phyloP scores from a whole-genome alignment of 768 basidiomycete species.

The Tulasnella sp. region DNA sequence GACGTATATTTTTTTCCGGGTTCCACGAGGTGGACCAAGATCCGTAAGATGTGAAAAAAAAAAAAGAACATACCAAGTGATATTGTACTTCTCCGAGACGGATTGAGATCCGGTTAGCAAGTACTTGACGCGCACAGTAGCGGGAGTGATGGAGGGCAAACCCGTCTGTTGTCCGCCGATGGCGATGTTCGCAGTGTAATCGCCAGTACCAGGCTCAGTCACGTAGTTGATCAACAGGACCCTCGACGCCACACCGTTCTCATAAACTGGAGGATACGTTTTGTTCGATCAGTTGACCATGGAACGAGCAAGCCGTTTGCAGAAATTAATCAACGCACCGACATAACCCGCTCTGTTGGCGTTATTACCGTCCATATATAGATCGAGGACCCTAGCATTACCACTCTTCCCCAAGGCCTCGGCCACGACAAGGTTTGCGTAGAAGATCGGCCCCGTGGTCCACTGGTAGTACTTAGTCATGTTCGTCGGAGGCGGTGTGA shows the following conservation, averaged over 20 bases:
- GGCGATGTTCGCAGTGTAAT: slow-evolving; percentile 1
- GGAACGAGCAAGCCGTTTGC: too few relatives aligned
- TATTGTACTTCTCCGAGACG: slow-evolving; percentile 17
- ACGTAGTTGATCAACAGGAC: slow-evolving; percentile 16
- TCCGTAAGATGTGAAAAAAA: not conserved
- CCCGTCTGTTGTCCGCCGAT: slow-evolving; percentile 11
- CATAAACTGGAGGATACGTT: slow-evolving; percentile 9
- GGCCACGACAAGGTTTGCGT: slow-evolving; percentile 8
- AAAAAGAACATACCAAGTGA: slow-evolving; percentile 5
- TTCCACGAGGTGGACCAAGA: too few relatives aligned
- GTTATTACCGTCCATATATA: not conserved
- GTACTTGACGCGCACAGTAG: slow-evolving; percentile 10
- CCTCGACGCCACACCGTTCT: slow-evolving; percentile 3
- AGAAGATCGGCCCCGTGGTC: slow-evolving; percentile 14
- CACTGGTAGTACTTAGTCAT: slow-evolving; percentile 3
- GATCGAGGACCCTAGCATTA: slow-evolving; percentile 5
- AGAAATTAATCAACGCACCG: too few relatives aligned
- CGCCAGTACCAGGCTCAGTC: slow-evolving; percentile 23
- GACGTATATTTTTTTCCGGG: too few relatives aligned
- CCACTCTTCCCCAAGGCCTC: slow-evolving; percentile 13
- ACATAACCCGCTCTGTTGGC: slow-evolving; percentile 6
- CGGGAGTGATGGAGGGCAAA: not conserved
- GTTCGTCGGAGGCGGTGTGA: slow-evolving; percentile 11
- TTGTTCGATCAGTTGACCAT: too few relatives aligned
- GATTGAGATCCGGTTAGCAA: slow-evolving; percentile 15